Percentiles rank a stretch among this genome's conserved stretches.
phyloP scores from a whole-genome alignment of 768 basidiomycete species.

The Gautieria morchelliformis region DNA sequence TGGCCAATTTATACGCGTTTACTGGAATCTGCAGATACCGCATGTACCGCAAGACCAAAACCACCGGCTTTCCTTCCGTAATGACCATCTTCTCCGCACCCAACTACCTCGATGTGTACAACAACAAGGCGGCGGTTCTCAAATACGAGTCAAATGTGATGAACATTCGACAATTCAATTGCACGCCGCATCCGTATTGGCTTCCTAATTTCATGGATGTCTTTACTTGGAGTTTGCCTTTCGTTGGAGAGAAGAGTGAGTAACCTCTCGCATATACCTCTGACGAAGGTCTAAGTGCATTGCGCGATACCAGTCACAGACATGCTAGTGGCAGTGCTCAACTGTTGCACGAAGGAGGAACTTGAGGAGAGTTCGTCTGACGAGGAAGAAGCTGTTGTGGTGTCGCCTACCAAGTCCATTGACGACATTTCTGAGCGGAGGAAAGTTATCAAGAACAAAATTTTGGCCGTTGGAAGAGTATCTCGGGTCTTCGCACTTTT shows the following conservation, averaged over 20 bases:
- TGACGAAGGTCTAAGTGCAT: not conserved
- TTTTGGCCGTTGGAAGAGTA: slow-evolving; percentile 95
- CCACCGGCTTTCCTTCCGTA: slow-evolving; percentile 96
- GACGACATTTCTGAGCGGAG: slow-evolving; percentile 63
- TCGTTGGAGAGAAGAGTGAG: slow-evolving; percentile 96
- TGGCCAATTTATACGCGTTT: not conserved
- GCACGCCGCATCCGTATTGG: slow-evolving; percentile 93
- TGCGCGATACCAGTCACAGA: slow-evolving; percentile 65
- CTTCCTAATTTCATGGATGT: slow-evolving; percentile 99
- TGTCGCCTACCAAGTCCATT: slow-evolving; percentile 10
- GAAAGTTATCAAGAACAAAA: slow-evolving; percentile 96
- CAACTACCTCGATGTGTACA: slow-evolving; percentile 96
- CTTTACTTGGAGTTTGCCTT: slow-evolving; percentile 97
- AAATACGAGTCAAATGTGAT: slow-evolving; percentile 99
- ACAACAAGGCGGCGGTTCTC: slow-evolving; percentile 97
- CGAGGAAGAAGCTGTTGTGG: slow-evolving; percentile 18
- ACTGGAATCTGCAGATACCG: slow-evolving; percentile 52
- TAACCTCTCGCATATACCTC: slow-evolving; percentile 9
- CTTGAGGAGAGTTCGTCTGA: slow-evolving; percentile 51
- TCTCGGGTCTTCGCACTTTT: slow-evolving; percentile 91
- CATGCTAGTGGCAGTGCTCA: slow-evolving; percentile 94
- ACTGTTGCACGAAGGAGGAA: slow-evolving; percentile 94
- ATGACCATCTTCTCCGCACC: slow-evolving; percentile 99
- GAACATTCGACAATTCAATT: slow-evolving; percentile 98
- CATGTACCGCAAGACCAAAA: slow-evolving; percentile 98